These are phyloP conservation scores for Pythium brachiatum DNA, from an alignment of 352 stramenopile species.

Conservation along the genomic window DNA sequence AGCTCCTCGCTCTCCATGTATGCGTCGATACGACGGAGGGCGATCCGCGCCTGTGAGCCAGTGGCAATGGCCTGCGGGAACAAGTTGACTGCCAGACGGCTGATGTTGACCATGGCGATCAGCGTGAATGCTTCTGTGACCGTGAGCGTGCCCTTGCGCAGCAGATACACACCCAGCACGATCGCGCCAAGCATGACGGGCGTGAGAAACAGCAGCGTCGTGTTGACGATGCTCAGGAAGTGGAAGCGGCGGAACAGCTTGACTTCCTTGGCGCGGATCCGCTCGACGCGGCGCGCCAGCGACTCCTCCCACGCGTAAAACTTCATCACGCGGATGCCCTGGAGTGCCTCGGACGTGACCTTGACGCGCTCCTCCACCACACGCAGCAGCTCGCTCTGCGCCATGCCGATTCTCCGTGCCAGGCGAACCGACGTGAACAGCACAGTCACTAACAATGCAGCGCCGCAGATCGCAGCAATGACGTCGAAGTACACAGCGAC, in stretches of 20 bases:
- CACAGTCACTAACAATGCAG: conserved; percentile 20
- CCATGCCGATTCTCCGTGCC: conserved; percentile 21
- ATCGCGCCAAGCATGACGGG: conserved; percentile 42
- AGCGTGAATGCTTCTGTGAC: conserved; percentile 49
- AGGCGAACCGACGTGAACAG: conserved; percentile 22
- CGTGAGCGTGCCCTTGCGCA: conserved; percentile 30
- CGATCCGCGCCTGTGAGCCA: conserved; percentile 24
- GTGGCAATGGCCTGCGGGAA: conserved; percentile 27
- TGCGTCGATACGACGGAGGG: conserved; percentile 24
- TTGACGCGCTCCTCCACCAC: conserved; percentile 75
- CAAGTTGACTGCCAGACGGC: conserved; percentile 34
- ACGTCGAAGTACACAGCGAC: conserved; percentile 28
- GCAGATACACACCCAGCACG: conserved; percentile 41
- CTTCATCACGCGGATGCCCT: conserved; percentile 88
- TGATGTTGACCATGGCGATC: conserved; percentile 61
- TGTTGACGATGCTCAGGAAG: conserved; percentile 59
- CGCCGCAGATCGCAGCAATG: conserved; percentile 19
- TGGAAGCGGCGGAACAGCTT: conserved; percentile 51
- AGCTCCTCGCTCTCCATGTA: conserved; percentile 34
- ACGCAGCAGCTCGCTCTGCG: conserved; percentile 24
- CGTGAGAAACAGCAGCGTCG: conserved; percentile 50
- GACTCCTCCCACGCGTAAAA: conserved; percentile 85
- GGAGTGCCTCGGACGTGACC: conserved; percentile 90
- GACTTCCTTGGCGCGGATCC: conserved; percentile 42
- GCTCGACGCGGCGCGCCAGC: conserved; percentile 39